These are phyloP conservation scores for Hymenoscyphus salicellus DNA, from an alignment of 2,329 filamentous ascomycete genomes.

Conservation along the genomic window DNA sequence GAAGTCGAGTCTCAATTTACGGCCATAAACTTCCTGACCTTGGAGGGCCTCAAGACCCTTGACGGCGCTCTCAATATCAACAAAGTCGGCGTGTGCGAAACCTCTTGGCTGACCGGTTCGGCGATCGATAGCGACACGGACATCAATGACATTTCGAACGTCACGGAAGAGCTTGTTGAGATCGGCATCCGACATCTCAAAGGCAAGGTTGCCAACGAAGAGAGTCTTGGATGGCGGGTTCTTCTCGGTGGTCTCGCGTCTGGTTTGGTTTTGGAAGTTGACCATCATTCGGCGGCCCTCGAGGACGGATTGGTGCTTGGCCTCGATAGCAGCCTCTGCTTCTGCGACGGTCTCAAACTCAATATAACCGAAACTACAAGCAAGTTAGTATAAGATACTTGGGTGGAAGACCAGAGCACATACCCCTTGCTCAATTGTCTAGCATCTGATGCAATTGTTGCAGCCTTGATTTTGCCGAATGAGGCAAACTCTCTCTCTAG, in stretches of 20 bases:
- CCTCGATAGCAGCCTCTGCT: slow-evolving; percentile 55
- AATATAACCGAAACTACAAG: slow-evolving; percentile 62
- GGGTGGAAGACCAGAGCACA: slow-evolving; percentile 25
- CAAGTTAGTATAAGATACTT: slow-evolving; percentile 12
- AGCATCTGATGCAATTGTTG: slow-evolving; percentile 57
- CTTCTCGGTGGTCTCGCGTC: slow-evolving; percentile 9
- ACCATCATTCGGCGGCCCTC: slow-evolving; percentile 63
- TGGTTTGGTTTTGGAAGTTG: slow-evolving; percentile 47
- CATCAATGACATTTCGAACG: slow-evolving; percentile 67
- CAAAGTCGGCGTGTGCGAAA: slow-evolving; percentile 81
- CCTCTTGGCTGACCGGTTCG: slow-evolving; percentile 77
- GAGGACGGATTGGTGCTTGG: slow-evolving; percentile 57
- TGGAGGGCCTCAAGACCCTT: slow-evolving; percentile 56
- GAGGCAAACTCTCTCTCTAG: slow-evolving; percentile 56
- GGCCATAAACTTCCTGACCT: slow-evolving; percentile 60
- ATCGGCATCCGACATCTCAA: slow-evolving; percentile 79
- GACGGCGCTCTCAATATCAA: slow-evolving; percentile 62
- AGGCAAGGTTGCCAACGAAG: slow-evolving; percentile 83
- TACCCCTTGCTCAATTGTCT: slow-evolving; percentile 69
- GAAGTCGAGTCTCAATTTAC: slow-evolving; percentile 65
- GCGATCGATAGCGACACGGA: slow-evolving; percentile 80
- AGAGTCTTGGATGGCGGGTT: slow-evolving; percentile 61
- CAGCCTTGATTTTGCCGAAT: slow-evolving; percentile 53
- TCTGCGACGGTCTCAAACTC: slow-evolving; percentile 53
- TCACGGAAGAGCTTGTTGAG: slow-evolving; percentile 73